Conservation (phyloP, 192 early-diverging fungal genomes). For the Helicostylum pulchrum region DNA sequence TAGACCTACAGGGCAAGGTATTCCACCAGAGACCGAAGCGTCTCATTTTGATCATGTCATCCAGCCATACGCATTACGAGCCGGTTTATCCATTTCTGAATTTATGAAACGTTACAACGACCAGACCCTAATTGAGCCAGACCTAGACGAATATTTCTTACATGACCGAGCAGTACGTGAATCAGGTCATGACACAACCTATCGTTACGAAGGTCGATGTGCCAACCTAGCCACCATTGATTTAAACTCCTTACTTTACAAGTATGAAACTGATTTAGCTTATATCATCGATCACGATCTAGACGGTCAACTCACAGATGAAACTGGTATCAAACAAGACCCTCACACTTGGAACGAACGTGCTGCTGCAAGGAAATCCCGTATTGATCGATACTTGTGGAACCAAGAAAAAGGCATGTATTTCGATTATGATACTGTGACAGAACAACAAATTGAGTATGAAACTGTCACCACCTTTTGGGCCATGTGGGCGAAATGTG, state of each 20-base stretch:
- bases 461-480: slow-evolving; percentile 88
- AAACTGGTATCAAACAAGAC: slow-evolving; percentile 38
- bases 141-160: slow-evolving; percentile 92
- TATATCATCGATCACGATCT: slow-evolving; percentile 61
- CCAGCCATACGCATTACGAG: slow-evolving; percentile 69
- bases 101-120: slow-evolving; percentile 73
- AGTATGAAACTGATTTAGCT: slow-evolving; percentile 92
- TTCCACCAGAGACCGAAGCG: slow-evolving; percentile 97
- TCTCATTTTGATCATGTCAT: slow-evolving; percentile 87
- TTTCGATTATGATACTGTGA: slow-evolving; percentile 87
- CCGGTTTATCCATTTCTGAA: slow-evolving; percentile 64
- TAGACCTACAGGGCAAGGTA: slow-evolving; percentile 85
- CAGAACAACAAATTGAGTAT: slow-evolving; percentile 67
- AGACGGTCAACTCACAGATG: slow-evolving; percentile 43
- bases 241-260: slow-evolving; percentile 90
- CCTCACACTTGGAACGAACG: slow-evolving; percentile 65
- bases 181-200: slow-evolving; percentile 96
- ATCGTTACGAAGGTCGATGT: slow-evolving; percentile 87
- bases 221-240: slow-evolving; percentile 92
- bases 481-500: slow-evolving; percentile 90
- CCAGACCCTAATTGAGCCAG: slow-evolving; percentile 68
- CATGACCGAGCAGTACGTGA: slow-evolving; percentile 97
- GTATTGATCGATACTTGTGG: slow-evolving; percentile 84
- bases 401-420: slow-evolving; percentile 73
- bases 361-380: slow-evolving; percentile 54